A percentile compares a stretch with the other conserved stretches of the same genome.
phyloP scores from a whole-genome alignment of 257 asterid genomes.

The Solanum paucissectum region DNA sequence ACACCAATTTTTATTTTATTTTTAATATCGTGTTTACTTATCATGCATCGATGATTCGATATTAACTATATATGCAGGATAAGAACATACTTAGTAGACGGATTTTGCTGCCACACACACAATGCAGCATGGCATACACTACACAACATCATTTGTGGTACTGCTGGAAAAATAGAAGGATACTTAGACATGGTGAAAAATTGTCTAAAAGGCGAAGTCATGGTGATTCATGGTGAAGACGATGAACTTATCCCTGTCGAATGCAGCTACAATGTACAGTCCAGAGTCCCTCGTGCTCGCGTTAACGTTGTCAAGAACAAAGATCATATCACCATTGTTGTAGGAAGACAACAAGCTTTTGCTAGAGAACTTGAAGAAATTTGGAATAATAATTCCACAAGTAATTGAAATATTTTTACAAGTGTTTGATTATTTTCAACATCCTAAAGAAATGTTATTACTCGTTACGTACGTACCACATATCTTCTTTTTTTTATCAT shows the following conservation, averaged over 20 bases:
- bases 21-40: not conserved
- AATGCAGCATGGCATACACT: constrained; percentile 96
- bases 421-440: not conserved
- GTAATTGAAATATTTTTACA: not conserved
- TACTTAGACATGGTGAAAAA: constrained; percentile 60
- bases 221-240: constrained; percentile 58
- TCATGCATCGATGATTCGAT: not conserved
- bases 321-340: constrained; percentile 89
- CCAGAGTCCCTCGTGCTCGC: constrained; percentile 49
- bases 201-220: constrained; percentile 38
- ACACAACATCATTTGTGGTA: constrained; percentile 85
- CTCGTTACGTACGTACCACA: not conserved
- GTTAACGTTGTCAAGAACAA: constrained; percentile 54
- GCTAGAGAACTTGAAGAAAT: constrained; percentile 88
- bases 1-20: accelerated
- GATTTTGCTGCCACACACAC: constrained; percentile 86
- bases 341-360: constrained; percentile 76
- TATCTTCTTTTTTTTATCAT: not conserved
- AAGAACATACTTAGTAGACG: constrained; percentile 74
- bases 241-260: constrained; percentile 83
- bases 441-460: not conserved
- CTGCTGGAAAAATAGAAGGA: constrained; percentile 68
- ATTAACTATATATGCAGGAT: constrained; percentile 30
- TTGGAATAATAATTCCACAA: constrained; percentile 33
- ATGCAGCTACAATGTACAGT: constrained; percentile 66